Evolutionary conservation across 768 basidiomycete genomes (phyloP).

Genomic region (Leucosporidium yakuticum): DNA sequence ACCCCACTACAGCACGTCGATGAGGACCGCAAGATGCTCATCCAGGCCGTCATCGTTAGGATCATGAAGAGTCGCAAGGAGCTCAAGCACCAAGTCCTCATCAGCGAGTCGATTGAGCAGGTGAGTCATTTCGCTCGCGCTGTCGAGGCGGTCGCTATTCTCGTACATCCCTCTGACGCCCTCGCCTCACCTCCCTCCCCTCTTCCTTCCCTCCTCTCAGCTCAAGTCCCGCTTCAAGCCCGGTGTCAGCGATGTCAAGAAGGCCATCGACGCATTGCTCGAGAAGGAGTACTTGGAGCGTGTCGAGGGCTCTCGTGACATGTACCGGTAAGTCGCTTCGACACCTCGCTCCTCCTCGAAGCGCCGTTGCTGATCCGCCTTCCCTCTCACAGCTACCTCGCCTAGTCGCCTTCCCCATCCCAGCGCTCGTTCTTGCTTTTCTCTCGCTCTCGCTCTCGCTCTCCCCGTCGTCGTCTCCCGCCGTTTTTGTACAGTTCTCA

Average conservation of each 20-base stretch:
- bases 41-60: conserved; percentile 58
- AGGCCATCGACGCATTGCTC: conserved; percentile 81
- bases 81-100: conserved; percentile 86
- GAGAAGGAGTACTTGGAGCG: conserved; percentile 69
- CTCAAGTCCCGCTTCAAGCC: conserved; percentile 82
- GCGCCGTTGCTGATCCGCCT: too few relatives aligned
- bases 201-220: conserved; percentile 44
- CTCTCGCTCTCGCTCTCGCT: not conserved
- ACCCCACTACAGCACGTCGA: conserved; percentile 53
- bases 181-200: too few relatives aligned
- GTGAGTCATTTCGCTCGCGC: too few relatives aligned
- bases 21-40: conserved; percentile 93
- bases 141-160: too few relatives aligned
- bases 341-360: not conserved
- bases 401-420: not conserved
- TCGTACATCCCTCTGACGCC: too few relatives aligned
- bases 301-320: conserved; percentile 7
- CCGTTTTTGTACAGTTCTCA: too few relatives aligned
- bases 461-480: not conserved
- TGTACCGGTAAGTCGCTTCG: not conserved
- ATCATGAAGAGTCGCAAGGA: conserved; percentile 95
- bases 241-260: conserved; percentile 94
- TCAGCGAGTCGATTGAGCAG: conserved; percentile 74
- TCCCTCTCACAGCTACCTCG: not conserved
- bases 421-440: not conserved